Evolutionary conservation across 2,329 filamentous ascomycete genomes (phyloP), one percentile per base, ranked within the genome.

Genomic region (Neopestalotiopsis rosae): DNA sequence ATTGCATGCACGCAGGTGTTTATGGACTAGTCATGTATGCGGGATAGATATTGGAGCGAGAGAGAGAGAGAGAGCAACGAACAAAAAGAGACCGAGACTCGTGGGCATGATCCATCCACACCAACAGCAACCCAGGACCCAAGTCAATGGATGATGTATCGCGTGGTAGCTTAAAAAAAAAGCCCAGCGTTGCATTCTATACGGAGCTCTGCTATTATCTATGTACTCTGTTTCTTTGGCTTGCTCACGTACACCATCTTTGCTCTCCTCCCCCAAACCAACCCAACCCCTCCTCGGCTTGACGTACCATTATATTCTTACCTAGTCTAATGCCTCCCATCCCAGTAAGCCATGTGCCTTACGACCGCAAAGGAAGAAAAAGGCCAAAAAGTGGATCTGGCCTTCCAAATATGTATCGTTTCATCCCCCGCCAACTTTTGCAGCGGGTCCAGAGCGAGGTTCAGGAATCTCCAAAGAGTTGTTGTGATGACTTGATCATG

Each of bases 311-410:
- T 38, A 2, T 5, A 7, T 10, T 28, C 17, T n/a, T 32, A 58
- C 14, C n/a, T 20, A 58, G 28, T 20, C 13, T 28, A 28, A 58
- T 58, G 56, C 20, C 6, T 30, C 12, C 30, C 57, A 59, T 59
- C 57, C 57, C 20, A 59, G 57, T 59, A 14, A 34, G 57, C 57
- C 57, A 59, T 59, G 57, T 59, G 57, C 57, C 57, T 20, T 17
- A 7, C 45, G 28, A n/a, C 6, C 4, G 6, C 20, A 59, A 59
- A 28, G 10, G 13, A 34, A n/a, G 9, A 30, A 59, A n/a, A 9
- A 17, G 57, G 14, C 2, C 28, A 34, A 34, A 59, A 30, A 59
- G 24, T 34, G 57, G 57, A 12, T 10, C 34, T 38, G 10, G 6
- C 5, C 6, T 38, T 38, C 34, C 34, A 10, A 38, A 38, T 38